Conservation (phyloP, 352 stramenopile species). For the Phytophthora melonis region DNA sequence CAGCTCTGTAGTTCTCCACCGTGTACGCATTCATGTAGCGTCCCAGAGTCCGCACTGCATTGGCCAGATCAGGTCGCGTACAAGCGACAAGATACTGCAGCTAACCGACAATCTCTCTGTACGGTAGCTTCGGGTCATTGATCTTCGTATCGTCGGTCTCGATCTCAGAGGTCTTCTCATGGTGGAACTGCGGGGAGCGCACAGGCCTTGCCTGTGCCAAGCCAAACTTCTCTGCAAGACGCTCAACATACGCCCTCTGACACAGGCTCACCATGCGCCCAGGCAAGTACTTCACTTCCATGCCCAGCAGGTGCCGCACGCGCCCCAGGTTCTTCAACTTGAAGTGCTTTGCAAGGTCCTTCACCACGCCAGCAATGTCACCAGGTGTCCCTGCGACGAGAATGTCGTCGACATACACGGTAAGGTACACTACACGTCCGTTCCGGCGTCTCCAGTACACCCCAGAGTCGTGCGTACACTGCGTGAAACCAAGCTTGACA, state of each 20-base stretch:
- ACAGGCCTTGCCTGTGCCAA: not conserved
- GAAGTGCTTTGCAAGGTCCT: not conserved
- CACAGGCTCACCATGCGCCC: not conserved
- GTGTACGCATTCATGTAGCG: constrained; percentile 5
- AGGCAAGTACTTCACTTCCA: constrained; percentile 7
- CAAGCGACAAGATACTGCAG: constrained; percentile 8
- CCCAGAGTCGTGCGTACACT: constrained; percentile 8
- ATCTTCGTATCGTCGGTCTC: not conserved
- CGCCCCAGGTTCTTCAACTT: constrained; percentile 12
- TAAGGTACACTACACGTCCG: constrained; percentile 3
- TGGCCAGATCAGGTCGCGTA: constrained; percentile 1
- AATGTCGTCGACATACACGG: constrained; percentile 16
- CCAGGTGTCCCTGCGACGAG: not conserved
- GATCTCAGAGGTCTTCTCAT: constrained; percentile 1
- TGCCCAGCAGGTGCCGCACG: constrained; percentile 1
- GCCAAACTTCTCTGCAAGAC: not conserved
- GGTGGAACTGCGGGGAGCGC: not conserved
- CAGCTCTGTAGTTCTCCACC: constrained; percentile 1
- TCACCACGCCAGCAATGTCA: not conserved
- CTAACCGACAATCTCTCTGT: constrained; percentile 3
- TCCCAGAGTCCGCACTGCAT: constrained; percentile 3
- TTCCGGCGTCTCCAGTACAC: constrained; percentile 6
- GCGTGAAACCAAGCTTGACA: not conserved
- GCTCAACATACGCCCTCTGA: constrained; percentile 6
- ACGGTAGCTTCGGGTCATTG: constrained; percentile 3